Evolutionary conservation across 2,329 filamentous ascomycete species (phyloP), one percentile per base, ranked within the genome.

Genomic region (Dactylellina haptotyla): DNA sequence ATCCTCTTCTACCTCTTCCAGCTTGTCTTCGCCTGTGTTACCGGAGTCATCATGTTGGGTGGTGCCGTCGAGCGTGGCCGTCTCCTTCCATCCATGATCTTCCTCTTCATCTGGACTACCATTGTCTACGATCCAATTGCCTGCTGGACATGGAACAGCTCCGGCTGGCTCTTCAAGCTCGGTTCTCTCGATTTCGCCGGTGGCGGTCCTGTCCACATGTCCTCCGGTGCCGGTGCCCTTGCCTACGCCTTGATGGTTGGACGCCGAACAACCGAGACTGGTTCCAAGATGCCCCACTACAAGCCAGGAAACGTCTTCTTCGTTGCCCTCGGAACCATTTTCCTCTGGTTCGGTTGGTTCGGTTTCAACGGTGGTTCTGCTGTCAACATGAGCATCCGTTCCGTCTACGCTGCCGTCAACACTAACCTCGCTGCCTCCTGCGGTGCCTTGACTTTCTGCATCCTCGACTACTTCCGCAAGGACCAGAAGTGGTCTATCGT

Each of bases 51-150:
- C 75, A 85, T 89, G 8, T 84, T 88, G 20, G 88, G 88, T 30
- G 87, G 87, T 51, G 85, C 86, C 1, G 89, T 89, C 69, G 86
- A 87, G 76, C 83, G 86, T 57, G 75, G 75, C 14, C 70, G 75
- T 48, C 65, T 76, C 1, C 46, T 76, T 9, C 75, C 75, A 8
- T 65, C 58, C 30, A 70, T 75, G 70, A 50, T 76, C 16, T 76
- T 76, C 71, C 51, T 74, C 12, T 76, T 76, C 71, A 76, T 76
- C 80, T 97, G 93, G 93, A 86, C 90, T 0, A 97, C 93, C 4
- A 80, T 96, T 71, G 90, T 97, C 80, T 97, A 97, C 82, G 92
- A 97, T 78, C 90, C 92, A 1, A 93, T 97, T 79, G 93, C 93
- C 45, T 96, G 92, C 85, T 89, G 87, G 87, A 88, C 87, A 2